phyloP scores from a whole-genome alignment of 805 yeast genomes.

The Zygoascus biomembranicola region DNA sequence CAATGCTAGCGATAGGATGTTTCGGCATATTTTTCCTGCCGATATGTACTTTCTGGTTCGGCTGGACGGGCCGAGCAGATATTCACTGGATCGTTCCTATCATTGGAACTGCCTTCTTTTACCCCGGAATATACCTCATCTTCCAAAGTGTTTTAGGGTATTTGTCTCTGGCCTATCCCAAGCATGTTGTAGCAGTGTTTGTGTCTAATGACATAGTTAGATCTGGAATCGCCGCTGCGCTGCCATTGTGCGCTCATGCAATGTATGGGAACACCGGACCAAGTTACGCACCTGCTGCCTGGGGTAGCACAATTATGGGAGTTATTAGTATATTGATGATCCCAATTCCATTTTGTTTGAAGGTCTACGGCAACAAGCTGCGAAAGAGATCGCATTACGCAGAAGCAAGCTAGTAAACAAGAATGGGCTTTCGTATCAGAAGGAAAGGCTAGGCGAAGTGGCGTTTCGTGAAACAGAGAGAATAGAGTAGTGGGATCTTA shows the following conservation, averaged over 20 bases:
- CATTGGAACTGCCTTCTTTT: constrained; percentile 36
- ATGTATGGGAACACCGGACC: neutral
- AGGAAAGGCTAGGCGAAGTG: too few species aligned
- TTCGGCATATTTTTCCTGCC: constrained; percentile 27
- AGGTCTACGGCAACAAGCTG: neutral
- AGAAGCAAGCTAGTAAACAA: constrained; percentile 25
- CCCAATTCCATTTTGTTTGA: neutral
- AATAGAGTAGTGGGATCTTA: too few species aligned
- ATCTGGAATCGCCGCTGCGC: neutral
- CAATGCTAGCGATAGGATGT: constrained; percentile 32
- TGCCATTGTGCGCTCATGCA: neutral
- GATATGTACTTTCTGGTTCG: constrained; percentile 38
- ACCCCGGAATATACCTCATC: constrained; percentile 34
- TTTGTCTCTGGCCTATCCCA: constrained; percentile 40
- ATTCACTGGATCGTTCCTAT: constrained; percentile 45
- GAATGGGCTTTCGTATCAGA: too few species aligned
- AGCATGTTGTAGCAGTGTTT: constrained; percentile 46
- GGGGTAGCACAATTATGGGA: neutral
- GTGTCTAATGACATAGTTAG: neutral
- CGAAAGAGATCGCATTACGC: neutral
- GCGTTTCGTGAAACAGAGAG: too few species aligned
- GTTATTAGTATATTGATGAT: neutral
- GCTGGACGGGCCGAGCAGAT: constrained; percentile 38
- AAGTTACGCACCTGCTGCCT: neutral
- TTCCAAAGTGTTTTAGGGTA: constrained; percentile 49